These are phyloP conservation scores for Populus hybrid DNA, from an alignment of 441 rosid genomes.

Conservation along the genomic window DNA sequence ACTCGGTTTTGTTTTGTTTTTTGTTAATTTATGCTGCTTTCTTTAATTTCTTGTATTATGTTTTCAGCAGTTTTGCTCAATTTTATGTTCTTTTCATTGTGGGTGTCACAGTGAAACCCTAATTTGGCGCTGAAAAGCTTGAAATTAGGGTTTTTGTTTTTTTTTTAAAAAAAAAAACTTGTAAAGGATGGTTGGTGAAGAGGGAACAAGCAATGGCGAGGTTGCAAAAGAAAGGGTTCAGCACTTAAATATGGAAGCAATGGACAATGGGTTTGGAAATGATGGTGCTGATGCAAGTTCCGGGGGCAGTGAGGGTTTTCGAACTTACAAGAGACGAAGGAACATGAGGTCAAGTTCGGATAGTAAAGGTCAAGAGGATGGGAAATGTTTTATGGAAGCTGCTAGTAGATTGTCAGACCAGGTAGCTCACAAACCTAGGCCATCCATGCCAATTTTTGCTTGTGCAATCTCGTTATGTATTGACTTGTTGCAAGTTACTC, in stretches of 20 bases:
- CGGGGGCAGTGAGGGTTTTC: slow-evolving; percentile 32
- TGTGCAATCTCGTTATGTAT: neutral
- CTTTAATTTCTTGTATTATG: slow-evolving; percentile 1
- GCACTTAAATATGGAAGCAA: slow-evolving; percentile 31
- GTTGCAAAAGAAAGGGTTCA: slow-evolving; percentile 25
- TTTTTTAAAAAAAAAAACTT: neutral
- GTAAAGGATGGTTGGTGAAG: neutral
- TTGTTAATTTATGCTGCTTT: neutral
- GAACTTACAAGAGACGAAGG: slow-evolving; percentile 76
- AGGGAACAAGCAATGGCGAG: slow-evolving; percentile 13
- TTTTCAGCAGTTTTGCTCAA: slow-evolving; percentile 11
- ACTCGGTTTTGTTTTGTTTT: neutral
- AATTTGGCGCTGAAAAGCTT: slow-evolving; percentile 24
- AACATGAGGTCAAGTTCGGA: slow-evolving; percentile 37
- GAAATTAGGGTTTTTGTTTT: slow-evolving; percentile 24
- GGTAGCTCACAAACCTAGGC: slow-evolving; percentile 31
- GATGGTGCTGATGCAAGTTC: slow-evolving; percentile 40
- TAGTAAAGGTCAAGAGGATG: slow-evolving; percentile 32
- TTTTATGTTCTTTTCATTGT: slow-evolving; percentile 9
- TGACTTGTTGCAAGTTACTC: neutral
- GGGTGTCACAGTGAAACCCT: slow-evolving; percentile 32
- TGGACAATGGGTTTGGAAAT: slow-evolving; percentile 35
- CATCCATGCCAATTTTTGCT: neutral
- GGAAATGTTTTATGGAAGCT: slow-evolving; percentile 32
- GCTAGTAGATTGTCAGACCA: slow-evolving; percentile 36